These are phyloP conservation scores for Mortierella alpina DNA, from an alignment of 192 early-diverging fungal genomes.

Conservation along the genomic window DNA sequence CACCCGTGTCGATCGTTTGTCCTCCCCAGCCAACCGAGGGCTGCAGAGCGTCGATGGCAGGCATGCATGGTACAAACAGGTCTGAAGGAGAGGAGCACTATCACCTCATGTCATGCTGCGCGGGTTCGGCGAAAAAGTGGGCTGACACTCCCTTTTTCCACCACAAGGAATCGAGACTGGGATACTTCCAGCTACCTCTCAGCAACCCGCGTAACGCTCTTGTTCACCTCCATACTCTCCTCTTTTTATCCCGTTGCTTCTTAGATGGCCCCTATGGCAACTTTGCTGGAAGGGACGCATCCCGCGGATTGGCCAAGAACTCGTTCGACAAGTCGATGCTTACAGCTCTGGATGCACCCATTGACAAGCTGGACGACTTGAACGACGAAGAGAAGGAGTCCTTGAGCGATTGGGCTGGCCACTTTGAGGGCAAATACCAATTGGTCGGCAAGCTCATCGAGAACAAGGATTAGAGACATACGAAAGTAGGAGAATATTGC, in stretches of 20 bases:
- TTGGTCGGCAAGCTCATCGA: constrained; percentile 75
- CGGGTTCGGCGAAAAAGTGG: no score
- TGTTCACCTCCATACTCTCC: not conserved
- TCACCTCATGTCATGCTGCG: no score
- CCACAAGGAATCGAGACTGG: not conserved
- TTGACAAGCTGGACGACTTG: constrained; percentile 88
- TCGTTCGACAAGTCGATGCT: constrained; percentile 86
- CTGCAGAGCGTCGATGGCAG: no score
- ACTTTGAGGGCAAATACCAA: constrained; percentile 85
- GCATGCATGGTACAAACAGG: no score
- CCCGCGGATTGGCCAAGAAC: constrained; percentile 89
- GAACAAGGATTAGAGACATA: constrained; percentile 45
- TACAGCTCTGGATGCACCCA: constrained; percentile 70
- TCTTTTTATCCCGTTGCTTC: not conserved
- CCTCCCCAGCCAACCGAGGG: not conserved
- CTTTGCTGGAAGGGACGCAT: constrained; percentile 97
- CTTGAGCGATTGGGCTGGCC: constrained; percentile 81
- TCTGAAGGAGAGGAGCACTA: not conserved
- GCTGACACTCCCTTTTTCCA: not conserved
- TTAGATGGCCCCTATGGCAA: constrained; percentile 92
- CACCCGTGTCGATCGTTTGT: not conserved
- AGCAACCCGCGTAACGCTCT: not conserved
- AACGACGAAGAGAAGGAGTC: constrained; percentile 76
- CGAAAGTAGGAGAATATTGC: not conserved
- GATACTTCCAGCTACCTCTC: not conserved